Conservation (phyloP, 2,329 filamentous ascomycete genomes). For the Colletotrichum magnum region DNA sequence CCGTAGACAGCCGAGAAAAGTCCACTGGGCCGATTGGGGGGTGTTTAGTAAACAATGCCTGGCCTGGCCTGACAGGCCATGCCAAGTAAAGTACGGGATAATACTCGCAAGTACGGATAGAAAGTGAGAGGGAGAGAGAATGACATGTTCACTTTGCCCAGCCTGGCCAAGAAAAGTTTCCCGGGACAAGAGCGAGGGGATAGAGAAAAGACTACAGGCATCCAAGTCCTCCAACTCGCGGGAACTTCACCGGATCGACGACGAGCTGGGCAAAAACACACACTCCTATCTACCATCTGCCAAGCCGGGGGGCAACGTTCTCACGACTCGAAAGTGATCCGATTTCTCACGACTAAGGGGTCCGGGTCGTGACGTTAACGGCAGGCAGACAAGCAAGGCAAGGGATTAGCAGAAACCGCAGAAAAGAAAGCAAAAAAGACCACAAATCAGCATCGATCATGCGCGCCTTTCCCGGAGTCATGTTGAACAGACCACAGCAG, state of each 20-base stretch:
- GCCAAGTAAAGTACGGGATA: neutral
- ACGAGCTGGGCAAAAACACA: neutral
- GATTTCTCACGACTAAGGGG: conserved; percentile 1
- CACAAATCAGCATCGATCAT: conserved; percentile 9
- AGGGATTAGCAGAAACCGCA: neutral
- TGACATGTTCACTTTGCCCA: neutral
- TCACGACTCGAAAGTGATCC: conserved; percentile 24
- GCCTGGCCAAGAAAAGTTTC: conserved; percentile 7
- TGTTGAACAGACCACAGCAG: neutral
- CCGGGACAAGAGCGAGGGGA: conserved; percentile 3
- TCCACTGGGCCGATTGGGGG: neutral
- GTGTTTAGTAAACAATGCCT: neutral
- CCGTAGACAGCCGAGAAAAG: conserved; percentile 5
- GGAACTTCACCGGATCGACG: conserved; percentile 17
- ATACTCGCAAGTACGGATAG: neutral
- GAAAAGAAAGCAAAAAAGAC: neutral
- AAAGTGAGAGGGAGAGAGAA: neutral
- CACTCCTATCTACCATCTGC: neutral
- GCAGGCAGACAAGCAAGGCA: conserved; percentile 1
- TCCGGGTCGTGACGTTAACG: neutral
- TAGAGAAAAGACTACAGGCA: neutral
- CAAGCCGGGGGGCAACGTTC: neutral
- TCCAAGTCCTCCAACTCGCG: neutral
- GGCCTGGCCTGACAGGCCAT: neutral
- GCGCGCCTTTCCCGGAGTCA: conserved; percentile 24